Base-by-base conservation (phyloP, 176 grass and related monocot species). In the Oryza glaberrima region DNA sequence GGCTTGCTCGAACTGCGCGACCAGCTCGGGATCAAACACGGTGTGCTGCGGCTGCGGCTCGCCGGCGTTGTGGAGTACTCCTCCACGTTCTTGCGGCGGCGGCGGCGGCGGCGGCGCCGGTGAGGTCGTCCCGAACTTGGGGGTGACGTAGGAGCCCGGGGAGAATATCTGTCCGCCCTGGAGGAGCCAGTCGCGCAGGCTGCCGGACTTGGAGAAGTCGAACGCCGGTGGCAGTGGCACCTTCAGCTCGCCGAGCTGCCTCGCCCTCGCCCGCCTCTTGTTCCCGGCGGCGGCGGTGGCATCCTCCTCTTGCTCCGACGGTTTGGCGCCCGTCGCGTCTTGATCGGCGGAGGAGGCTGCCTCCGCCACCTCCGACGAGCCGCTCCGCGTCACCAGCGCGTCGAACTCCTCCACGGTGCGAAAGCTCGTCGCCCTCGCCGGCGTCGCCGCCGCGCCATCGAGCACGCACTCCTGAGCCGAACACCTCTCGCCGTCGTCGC, bases 111-210 rank as follows among this genome's bases (percentile, higher is more conserved):
- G 15, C 19, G 38, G 11, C 19, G 72, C 32, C 5, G 48, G 41
- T 11, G 47, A 79, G 88, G 40, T 58, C 0, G 46, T 58, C 0
- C 93, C 91, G 47, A 98, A 91, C 78, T 88, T 91, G 16, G 95
- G 91, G 28, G 95, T 93, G 77, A 90, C 73, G 75, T 91, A 88
- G 15, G 89, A 93, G 49, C 89, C 92, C 15, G 95, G 93, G 8
- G 95, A 97, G 68, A 94, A 89, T 11, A 73, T 86, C 83, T 89
- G 90, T 4, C 91, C 90, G 17, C 95, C 93, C 44, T 71, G 86
- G 28, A 77, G 68, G 47, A 98, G 86, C 96, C 96, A 98, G 38
- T 95, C 93, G 60, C 81, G 86, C 36, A 98, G 83, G 82, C 89
- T 98, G 36, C 85, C 91, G 28, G 87, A 90, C 82, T 90, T 95